A percentile compares a stretch with the other conserved stretches of the same genome.
phyloP scores from a whole-genome alignment of 2,329 filamentous ascomycete genomes.

The Pseudogymnoascus sp. region DNA sequence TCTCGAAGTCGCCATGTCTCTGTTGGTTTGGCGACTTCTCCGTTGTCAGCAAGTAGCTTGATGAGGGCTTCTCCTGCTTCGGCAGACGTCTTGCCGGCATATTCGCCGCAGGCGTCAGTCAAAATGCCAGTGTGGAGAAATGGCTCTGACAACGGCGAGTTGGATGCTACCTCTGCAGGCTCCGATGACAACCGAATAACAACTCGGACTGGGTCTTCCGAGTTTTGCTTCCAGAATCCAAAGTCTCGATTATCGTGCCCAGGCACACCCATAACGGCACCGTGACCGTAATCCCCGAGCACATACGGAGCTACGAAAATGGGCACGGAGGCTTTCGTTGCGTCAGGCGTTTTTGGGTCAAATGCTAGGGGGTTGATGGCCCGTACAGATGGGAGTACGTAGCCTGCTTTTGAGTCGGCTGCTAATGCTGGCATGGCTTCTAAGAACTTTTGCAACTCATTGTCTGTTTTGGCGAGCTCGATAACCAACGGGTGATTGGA shows the following conservation, averaged over 20 bases:
- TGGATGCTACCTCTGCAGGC: constrained; percentile 38
- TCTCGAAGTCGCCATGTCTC: constrained; percentile 77
- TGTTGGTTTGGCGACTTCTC: constrained; percentile 50
- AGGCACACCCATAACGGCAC: constrained; percentile 87
- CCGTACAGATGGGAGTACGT: constrained; percentile 52
- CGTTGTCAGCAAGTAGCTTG: constrained; percentile 41
- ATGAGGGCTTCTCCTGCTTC: constrained; percentile 57
- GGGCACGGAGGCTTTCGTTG: constrained; percentile 52
- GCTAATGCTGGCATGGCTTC: constrained; percentile 50
- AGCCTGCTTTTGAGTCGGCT: constrained; percentile 56
- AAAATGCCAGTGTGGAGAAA: constrained; percentile 61
- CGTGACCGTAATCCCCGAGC: constrained; percentile 75
- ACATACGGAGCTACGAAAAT: constrained; percentile 82
- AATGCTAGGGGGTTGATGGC: constrained; percentile 60
- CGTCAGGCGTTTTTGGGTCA: constrained; percentile 41
- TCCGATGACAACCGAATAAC: constrained; percentile 45
- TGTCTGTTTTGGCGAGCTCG: constrained; percentile 49
- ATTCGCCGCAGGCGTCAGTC: constrained; percentile 56
- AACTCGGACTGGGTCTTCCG: constrained; percentile 49
- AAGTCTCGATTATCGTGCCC: constrained; percentile 74
- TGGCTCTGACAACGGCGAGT: constrained; percentile 41
- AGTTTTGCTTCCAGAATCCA: constrained; percentile 70
- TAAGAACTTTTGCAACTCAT: constrained; percentile 59
- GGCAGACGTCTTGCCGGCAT: constrained; percentile 53
- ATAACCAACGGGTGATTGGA: constrained; percentile 62